Evolutionary conservation across 1,284 basidiomycete species (phyloP), one percentile per base, ranked within the genome.

Genomic region (Filobasidium uniguttulatum): DNA sequence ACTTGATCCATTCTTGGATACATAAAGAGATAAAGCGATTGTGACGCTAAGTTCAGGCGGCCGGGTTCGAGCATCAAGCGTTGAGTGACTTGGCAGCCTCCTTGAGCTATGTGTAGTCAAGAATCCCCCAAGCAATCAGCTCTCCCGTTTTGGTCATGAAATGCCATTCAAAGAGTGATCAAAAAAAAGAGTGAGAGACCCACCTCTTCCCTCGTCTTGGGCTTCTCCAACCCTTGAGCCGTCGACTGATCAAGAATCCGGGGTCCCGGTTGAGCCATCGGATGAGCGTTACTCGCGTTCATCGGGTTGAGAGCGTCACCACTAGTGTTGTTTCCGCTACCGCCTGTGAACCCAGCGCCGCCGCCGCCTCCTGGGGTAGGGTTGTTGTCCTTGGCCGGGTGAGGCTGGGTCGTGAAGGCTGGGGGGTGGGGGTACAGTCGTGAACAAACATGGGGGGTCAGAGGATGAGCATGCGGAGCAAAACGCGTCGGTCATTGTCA

Each of bases 331-430:
- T 48, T 47, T 26, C 43, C 37, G 5, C 19, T 25, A 12, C 44
- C 60, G 59, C 69, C 66, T n/a, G n/a, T n/a, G n/a, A n/a, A n/a
- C n/a, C n/a, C n/a, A n/a, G n/a, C n/a, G n/a, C n/a, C n/a, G n/a
- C n/a, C n/a, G n/a, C n/a, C n/a, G n/a, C n/a, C n/a, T n/a, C n/a
- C n/a, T 3, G 6, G 40, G 31, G 64, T 54, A 5, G 69, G 69
- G 61, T 70, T 68, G 56, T 69, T 71, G 56, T 64, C 66, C 59
- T 61, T 70, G 26, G 68, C 69, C 31, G 68, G 68, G 60, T 71
- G 67, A 22, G 70, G 71, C 55, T 68, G 69, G 61, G 69, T 72
- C 37, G 55, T 62, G 64, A 72, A 71, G 46, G 46, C 50, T 52
- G 26, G 20, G 41, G 8, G 19, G 14, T n/a, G 31, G 40, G 29